Conservation (phyloP, 2,329 filamentous ascomycete genomes). For the Gliomastix tumulicola region DNA sequence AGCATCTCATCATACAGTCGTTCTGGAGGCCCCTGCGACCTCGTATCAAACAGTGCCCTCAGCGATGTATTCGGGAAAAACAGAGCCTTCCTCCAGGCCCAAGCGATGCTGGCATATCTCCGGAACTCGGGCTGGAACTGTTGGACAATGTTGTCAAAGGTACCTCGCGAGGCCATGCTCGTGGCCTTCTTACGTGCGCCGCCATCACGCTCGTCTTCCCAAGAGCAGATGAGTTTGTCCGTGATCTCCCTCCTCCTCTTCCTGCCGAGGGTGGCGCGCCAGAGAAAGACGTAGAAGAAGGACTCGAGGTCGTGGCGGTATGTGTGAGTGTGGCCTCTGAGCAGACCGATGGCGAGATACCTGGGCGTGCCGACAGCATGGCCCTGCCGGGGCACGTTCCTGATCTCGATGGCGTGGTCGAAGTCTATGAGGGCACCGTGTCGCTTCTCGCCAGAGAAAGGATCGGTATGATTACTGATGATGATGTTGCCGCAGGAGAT, state of each 20-base stretch:
- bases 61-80: no score
- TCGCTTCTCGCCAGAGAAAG: constrained; percentile 4
- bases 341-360: not conserved
- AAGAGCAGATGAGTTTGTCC: not conserved
- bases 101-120: not conserved
- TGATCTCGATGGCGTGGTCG: constrained; percentile 9
- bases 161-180: not conserved
- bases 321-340: not conserved
- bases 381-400: not conserved
- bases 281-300: not conserved
- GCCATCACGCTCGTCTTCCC: no score
- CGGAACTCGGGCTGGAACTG: not conserved
- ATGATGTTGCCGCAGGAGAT: constrained; percentile 29
- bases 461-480: constrained; percentile 16
- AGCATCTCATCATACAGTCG: no score
- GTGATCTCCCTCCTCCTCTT: not conserved
- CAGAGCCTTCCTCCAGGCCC: no score
- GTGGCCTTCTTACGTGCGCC: not conserved
- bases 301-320: not conserved
- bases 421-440: constrained; percentile 25
- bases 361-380: not conserved
- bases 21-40: no score
- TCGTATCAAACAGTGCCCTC: no score
- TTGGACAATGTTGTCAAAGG: not conserved
- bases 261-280: not conserved